Percentiles rank a stretch among this genome's conserved stretches.
phyloP scores from a whole-genome alignment of 495 filamentous ascomycete genomes.

The Aspergillus saccharolyticus region DNA sequence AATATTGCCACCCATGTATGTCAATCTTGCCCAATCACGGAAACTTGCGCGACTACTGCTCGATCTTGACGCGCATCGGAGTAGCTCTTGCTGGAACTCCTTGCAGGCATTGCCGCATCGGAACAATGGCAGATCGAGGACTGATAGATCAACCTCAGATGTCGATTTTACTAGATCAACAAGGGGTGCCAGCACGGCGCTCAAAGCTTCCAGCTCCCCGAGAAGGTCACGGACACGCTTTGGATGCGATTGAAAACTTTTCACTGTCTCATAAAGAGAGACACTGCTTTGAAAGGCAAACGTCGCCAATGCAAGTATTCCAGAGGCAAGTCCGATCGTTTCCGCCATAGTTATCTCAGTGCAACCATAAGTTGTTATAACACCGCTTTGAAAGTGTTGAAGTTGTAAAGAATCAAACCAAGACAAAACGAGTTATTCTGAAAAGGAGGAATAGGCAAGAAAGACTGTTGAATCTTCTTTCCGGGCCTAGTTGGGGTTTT shows the following conservation, averaged over 20 bases:
- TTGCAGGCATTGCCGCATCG: slow-evolving; percentile 25
- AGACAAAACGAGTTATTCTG: neutral
- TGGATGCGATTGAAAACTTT: slow-evolving; percentile 36
- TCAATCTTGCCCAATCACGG: slow-evolving; percentile 29
- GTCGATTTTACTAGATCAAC: slow-evolving; percentile 20
- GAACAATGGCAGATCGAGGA: slow-evolving; percentile 21
- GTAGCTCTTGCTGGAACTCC: slow-evolving; percentile 23
- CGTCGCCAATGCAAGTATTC: slow-evolving; percentile 21
- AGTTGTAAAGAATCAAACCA: too few relatives aligned
- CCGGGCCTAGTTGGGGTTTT: too few relatives aligned
- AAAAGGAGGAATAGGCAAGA: too few relatives aligned
- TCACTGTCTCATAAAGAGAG: slow-evolving; percentile 32
- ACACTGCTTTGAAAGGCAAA: slow-evolving; percentile 42
- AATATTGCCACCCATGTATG: slow-evolving; percentile 27
- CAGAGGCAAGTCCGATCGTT: slow-evolving; percentile 27
- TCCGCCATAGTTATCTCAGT: slow-evolving; percentile 22
- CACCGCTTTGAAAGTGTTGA: too few relatives aligned
- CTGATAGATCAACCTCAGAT: slow-evolving; percentile 13
- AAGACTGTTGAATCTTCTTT: too few relatives aligned
- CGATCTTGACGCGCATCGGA: slow-evolving; percentile 18
- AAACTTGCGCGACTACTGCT: slow-evolving; percentile 15
- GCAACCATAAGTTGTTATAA: too few relatives aligned
- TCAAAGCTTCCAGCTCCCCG: slow-evolving; percentile 36
- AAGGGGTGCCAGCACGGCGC: slow-evolving; percentile 32
- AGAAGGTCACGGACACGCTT: slow-evolving; percentile 36